Base-by-base conservation (phyloP, 371 early-diverging fungal genomes). In the Haplosporangium sp. region DNA sequence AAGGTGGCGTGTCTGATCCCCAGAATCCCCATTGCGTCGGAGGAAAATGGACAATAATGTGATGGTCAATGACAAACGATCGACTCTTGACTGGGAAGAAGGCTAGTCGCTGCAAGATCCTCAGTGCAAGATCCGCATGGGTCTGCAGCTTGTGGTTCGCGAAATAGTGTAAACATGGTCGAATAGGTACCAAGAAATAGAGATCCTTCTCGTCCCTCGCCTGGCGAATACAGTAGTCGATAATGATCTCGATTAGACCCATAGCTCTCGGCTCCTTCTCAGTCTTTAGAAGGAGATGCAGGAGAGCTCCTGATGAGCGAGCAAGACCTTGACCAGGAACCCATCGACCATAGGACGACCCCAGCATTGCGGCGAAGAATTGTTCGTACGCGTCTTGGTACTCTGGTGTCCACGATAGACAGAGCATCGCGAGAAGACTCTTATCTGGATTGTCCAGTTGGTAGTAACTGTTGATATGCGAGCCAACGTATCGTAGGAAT, bases 11-110 rank as follows among this genome's bases (percentile, higher is more conserved):
- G 6, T 6, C 7, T 0, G 45, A 20, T 29, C 38, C 29, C 59
- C 53, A 50, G 21, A 66, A 66, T 7, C 2, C 12, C 6, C 9
- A 13, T 5, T 7, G 23, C 4, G 40, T 23, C 36, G 11, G 40
- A 41, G 50, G 36, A 13, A 42, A 51, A 13, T 59, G 55, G 14
- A n/a, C 23, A 45, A 67, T 36, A 4, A 1, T 11, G 29, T 59
- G 59, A 36, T 68, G 43, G 37, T 48, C 36, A 8, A 68, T 55
- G 37, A 56, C 38, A 14, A 55, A 20, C 2, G 45, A 16, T 13
- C 56, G 56, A 16, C 50, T 6, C 13, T 41, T n/a, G 0, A 42
- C 18, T 0, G 68, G 68, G 20, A 68, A 20, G 42, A 29, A 68
- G 7, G 62, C 62, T 1, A 40, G 12, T 12, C 62, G 10, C 14